A percentile compares a stretch with the other conserved stretches of the same genome.
Conservation (phyloP, 202 grass and related monocot species). For the Eragrostis tef region DNA sequence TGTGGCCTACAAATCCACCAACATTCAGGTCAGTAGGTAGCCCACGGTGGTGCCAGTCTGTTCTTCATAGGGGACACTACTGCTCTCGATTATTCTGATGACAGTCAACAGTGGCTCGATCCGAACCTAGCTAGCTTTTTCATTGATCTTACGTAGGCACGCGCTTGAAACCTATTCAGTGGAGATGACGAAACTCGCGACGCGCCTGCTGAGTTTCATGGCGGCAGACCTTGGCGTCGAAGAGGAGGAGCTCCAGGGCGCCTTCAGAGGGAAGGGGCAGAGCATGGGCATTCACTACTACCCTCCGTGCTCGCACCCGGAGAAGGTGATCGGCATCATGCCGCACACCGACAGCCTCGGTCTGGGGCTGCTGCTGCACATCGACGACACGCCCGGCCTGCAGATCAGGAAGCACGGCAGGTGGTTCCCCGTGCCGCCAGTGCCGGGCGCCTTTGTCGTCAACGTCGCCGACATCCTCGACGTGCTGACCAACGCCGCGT, state of each 20-base stretch:
- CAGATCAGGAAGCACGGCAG: slow-evolving; percentile 47
- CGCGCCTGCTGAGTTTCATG: slow-evolving; percentile 43
- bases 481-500: slow-evolving; percentile 33
- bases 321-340: slow-evolving; percentile 55
- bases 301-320: slow-evolving; percentile 51
- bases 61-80: too few relatives aligned
- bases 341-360: slow-evolving; percentile 57
- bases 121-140: too few relatives aligned
- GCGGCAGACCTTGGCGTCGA: slow-evolving; percentile 23
- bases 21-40: neutral
- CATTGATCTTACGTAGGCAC: slow-evolving; percentile 21
- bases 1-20: slow-evolving; percentile 22
- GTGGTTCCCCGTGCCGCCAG: slow-evolving; percentile 24
- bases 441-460: slow-evolving; percentile 47
- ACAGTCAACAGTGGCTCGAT: too few relatives aligned
- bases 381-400: slow-evolving; percentile 57
- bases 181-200: slow-evolving; percentile 39
- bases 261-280: slow-evolving; percentile 35
- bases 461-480: slow-evolving; percentile 58
- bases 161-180: slow-evolving; percentile 46
- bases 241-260: slow-evolving; percentile 10
- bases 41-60: too few relatives aligned
- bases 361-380: slow-evolving; percentile 52
- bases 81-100: too few relatives aligned
- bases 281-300: slow-evolving; percentile 50